Evolutionary conservation across 225 moss, liverwort and hornwort genomes (phyloP).

Genomic region (Antitrichia curtipendula): DNA sequence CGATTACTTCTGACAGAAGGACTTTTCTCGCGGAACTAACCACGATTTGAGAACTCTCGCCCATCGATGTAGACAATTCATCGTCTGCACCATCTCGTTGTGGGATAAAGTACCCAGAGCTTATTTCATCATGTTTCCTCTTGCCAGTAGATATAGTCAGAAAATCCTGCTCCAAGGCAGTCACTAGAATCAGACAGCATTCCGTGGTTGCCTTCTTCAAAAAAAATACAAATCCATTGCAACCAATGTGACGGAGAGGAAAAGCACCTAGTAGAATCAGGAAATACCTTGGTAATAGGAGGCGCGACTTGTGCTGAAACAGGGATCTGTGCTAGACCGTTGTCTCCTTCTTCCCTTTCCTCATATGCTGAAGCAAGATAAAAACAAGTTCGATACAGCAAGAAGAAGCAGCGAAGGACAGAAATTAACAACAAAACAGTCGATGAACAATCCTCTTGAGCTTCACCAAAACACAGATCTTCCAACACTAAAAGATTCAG

Average conservation of each 20-base stretch:
- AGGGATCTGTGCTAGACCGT: background rate
- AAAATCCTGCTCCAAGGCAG: background rate
- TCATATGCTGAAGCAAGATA: background rate
- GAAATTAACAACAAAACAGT: background rate
- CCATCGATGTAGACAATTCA: background rate
- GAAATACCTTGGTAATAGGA: background rate
- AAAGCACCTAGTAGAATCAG: background rate
- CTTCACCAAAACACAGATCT: background rate
- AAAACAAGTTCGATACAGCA: background rate
- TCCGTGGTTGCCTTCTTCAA: background rate
- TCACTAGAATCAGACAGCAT: background rate
- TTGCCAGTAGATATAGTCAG: background rate
- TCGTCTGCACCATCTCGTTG: background rate
- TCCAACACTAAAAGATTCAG: background rate
- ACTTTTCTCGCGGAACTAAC: background rate
- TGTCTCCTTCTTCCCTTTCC: background rate
- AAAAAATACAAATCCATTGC: background rate
- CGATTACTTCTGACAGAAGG: background rate
- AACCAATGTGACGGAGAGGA: background rate
- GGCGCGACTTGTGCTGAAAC: background rate
- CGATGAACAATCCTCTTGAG: background rate
- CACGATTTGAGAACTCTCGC: background rate
- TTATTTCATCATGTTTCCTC: background rate
- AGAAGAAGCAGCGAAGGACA: background rate
- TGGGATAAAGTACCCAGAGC: background rate